Evolutionary conservation across 495 filamentous ascomycete species (phyloP), one percentile per base, ranked within the genome.

Genomic region (Recurvomyces mirabilis): DNA sequence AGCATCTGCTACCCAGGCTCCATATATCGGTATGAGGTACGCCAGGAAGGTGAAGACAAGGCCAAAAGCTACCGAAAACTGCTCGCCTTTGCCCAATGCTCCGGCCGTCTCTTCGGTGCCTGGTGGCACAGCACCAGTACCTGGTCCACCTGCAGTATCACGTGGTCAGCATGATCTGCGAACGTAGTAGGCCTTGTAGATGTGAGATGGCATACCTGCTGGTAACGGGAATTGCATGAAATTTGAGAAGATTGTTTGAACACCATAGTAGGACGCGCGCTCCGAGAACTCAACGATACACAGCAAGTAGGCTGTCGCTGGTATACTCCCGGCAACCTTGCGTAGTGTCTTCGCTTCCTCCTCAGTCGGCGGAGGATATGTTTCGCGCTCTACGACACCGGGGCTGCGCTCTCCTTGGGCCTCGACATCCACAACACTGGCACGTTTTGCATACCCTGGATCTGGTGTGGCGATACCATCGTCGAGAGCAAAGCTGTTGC

Each of bases 251-350:
- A 79, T 65, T 6, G 67, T 67, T 32, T 68, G 57, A 30, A 66
- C 75, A 38, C 78, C 79, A 59, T 81, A 82, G 67, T 78, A 82
- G 46, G 75, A 71, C 56, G 80, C 80, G 49, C 79, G 71, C 62
- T 83, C 79, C 54, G 72, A 73, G 35, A 81, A 50, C 51, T 82
- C 79, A 44, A 82, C 70, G 29, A 78, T 46, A 5, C 72, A 73
- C 14, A 82, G 73, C 34, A 79, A 60, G 64, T 68, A 81, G 34
- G 74, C 71, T 4, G 68, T 69, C 47, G 63, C 21, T 12, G 76
- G 75, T 24, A 80, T 54, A 49, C 68, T 68, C 54, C 76, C 74
- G 3, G 75, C 59, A 20, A 80, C 60, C 41, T 71, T 69, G 20
- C 70, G 67, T n/a, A 79, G 60, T 9, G 60, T 62, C 10, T 46